Evolutionary conservation across 164 flowering plant species (phyloP), one percentile per base, ranked within the genome.

Genomic region (Malania oleifera): DNA sequence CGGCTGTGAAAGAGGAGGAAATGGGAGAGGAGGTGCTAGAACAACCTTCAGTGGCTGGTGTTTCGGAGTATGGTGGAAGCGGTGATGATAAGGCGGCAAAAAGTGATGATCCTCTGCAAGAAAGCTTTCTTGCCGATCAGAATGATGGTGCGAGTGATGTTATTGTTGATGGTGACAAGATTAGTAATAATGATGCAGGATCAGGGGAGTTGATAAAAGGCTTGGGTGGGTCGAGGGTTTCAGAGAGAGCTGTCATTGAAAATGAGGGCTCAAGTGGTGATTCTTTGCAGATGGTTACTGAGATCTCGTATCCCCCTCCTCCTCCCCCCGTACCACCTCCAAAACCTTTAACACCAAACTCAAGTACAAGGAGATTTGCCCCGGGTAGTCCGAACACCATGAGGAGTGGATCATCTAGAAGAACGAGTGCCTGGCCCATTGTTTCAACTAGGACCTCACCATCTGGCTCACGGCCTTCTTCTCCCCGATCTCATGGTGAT

Each of bases 241-340:
- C 72, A 18, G 90, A 77, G 64, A 79, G 59, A 26, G 10, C 48
- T 59, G 29, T 19, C 1, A 67, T 67, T 51, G 86, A 81, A 45
- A 67, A 38, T 62, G 81, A 77, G 67, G 72, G 60, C 29, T 62
- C 70, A 15, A 68, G 67, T 72, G 73, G 61, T 53, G 77, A 70
- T 63, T 26, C 74, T 27, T 64, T 64, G 23, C 78, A 67, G 47
- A 52, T 52, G 39, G 68, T 43, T 39, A 25, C 58, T 38, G 81
- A 77, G 20, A 71, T 75, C 63, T 74, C 83, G 0, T 67, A 73
- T 51, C 95, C 99, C 1, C 99, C 97, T 2, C 96, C 99, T 11
- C 97, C 98, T 67, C 98, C n/a, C 24, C 53, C 98, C 54, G 80
- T 80, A 48, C 97, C 96, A 18, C 97, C 96, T 6, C 96, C 93